Evolutionary conservation across 805 yeast genomes (phyloP), one percentile per base, ranked within the genome.

Genomic region (Maudiozyma saulgeensis): DNA sequence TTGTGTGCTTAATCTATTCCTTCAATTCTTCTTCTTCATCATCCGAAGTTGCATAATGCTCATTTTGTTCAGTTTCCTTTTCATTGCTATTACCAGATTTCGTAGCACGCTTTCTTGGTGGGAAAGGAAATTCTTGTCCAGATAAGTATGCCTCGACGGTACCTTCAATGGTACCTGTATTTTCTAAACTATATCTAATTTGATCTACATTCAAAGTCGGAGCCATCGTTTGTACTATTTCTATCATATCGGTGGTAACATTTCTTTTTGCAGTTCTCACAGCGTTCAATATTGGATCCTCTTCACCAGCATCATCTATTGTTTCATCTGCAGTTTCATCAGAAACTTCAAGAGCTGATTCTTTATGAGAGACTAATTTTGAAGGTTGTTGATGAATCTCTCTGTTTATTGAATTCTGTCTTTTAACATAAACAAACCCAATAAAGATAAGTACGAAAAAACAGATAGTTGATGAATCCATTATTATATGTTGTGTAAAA

Each of bases 191-290:
- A 53, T 74, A 72, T 52, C 81, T 73, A 52, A 93, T 87, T 61
- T 86, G 95, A 7, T 77, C 85, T 4, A 68, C 75, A 1, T 85
- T 73, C 32, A 87, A 68, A 19, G 73, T 72, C 4, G 97, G 96
- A 0, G 89, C 96, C 49, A 91, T 72, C 41, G 88, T 80, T 56
- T 81, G 85, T 2, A 91, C 96, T 0, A 86, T 82, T 54, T 84
- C 93, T 42, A 91, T 74, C 98, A 91, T 91, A 50, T 77, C 78
- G 5, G 71, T 72, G 3, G 83, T 80, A 21, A 84, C 81, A 13
- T 64, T 69, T 50, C 86, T 75, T 44, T 75, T 69, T 28, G 34
- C 55, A 34, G 8, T 42, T 43, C 39, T 42, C 12, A 37, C 7
- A 21, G 42, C 31, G 23, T 43, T 40, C 45, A 44, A 18, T 42